A percentile compares a stretch with the other conserved stretches of the same genome.
phyloP scores from a whole-genome alignment of 345 rosid species.

The Nasturtium officinale region DNA sequence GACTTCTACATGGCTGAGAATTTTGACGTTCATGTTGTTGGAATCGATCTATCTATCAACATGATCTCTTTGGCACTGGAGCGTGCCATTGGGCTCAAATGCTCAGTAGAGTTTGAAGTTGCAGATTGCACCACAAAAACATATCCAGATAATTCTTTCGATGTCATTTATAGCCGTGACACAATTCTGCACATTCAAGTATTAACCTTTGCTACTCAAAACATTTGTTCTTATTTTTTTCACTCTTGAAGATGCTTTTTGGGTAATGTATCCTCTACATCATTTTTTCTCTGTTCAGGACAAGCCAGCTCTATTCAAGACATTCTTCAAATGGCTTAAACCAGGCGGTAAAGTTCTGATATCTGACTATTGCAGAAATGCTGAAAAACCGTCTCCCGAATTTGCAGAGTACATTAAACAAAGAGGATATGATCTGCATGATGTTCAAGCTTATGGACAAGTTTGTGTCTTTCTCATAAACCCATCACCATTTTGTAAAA shows the following conservation, averaged over 20 bases:
- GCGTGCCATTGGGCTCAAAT: conserved; percentile 90
- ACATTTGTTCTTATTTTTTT: neutral
- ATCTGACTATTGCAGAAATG: conserved; percentile 74
- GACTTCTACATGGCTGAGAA: conserved; percentile 95
- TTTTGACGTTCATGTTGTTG: conserved; percentile 80
- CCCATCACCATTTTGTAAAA: neutral
- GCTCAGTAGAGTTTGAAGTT: conserved; percentile 88
- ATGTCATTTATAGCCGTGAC: conserved; percentile 94
- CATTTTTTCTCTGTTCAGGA: conserved; percentile 57
- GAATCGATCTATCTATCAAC: conserved; percentile 88
- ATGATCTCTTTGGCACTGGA: conserved; percentile 94
- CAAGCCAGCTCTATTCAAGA: conserved; percentile 79
- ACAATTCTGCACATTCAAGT: conserved; percentile 92
- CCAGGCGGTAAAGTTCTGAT: conserved; percentile 95
- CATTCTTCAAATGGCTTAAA: conserved; percentile 91
- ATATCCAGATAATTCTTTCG: conserved; percentile 74
- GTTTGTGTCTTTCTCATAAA: conserved; percentile 38
- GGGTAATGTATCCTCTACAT: neutral
- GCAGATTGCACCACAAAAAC: conserved; percentile 84
- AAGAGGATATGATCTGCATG: conserved; percentile 97
- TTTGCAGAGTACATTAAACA: conserved; percentile 72
- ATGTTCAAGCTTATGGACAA: conserved; percentile 81
- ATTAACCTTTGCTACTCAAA: conserved; percentile 24
- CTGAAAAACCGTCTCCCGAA: conserved; percentile 63
- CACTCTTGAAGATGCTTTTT: conserved; percentile 13